Percentiles rank a stretch among this genome's conserved stretches.
Evolutionary conservation across 495 filamentous ascomycete species (phyloP).

Genomic region (Lindgomyces ingoldianus): DNA sequence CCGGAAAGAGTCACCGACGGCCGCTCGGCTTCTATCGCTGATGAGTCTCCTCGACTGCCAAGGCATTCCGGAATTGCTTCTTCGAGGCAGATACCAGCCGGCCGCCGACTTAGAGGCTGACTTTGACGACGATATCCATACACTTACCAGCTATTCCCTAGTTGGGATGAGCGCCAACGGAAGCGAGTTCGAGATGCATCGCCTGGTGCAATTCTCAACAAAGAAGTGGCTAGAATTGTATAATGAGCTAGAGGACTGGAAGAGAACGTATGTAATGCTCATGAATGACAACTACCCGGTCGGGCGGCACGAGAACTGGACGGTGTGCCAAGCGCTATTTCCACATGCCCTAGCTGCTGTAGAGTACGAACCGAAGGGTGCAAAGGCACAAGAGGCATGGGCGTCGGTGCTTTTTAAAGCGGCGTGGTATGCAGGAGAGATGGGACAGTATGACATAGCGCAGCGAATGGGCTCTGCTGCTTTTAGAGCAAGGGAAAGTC

Average conservation of each 20-base stretch:
- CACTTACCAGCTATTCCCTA: conserved; percentile 24
- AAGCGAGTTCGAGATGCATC: conserved; percentile 50
- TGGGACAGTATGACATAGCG: conserved; percentile 8
- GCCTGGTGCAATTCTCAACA: conserved; percentile 51
- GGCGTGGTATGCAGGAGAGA: conserved; percentile 15
- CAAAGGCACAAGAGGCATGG: conserved; percentile 23
- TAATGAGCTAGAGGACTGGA: conserved; percentile 46
- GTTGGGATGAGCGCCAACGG: conserved; percentile 24
- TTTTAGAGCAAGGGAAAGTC: conserved; percentile 4
- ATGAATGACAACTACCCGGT: conserved; percentile 41
- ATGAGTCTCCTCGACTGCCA: conserved; percentile 30
- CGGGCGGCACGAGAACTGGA: conserved; percentile 40
- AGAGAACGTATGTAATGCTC: conserved; percentile 42
- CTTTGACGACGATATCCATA: conserved; percentile 26
- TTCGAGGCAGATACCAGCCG: conserved; percentile 8
- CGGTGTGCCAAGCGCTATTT: conserved; percentile 39
- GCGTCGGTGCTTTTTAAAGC: conserved; percentile 29
- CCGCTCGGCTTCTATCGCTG: conserved; percentile 26
- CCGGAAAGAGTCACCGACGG: conserved; percentile 24
- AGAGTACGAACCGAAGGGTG: conserved; percentile 10
- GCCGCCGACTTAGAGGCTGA: conserved; percentile 12
- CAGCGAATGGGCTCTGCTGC: conserved; percentile 3
- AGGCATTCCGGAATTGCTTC: conserved; percentile 28
- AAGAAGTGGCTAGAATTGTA: conserved; percentile 48
- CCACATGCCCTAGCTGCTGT: conserved; percentile 35